Base-by-base conservation (phyloP, 2,329 filamentous ascomycete species). In the Penicillium sp. region DNA sequence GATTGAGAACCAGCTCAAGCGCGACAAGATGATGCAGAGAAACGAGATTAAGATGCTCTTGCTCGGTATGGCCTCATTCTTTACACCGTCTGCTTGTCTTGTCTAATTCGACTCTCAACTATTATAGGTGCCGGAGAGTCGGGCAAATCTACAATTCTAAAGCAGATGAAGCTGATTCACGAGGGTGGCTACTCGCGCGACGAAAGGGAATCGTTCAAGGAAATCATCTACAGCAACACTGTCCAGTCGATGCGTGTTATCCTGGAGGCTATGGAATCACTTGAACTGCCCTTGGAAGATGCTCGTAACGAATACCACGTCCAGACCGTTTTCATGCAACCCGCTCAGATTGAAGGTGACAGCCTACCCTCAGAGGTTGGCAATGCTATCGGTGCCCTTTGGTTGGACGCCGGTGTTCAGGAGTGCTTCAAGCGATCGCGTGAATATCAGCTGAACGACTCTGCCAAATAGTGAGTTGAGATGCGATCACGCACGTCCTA, bases 41-140 rank as follows among this genome's bases (percentile, higher is more conserved):
- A 99, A 99, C 73, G 95, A 99, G 83, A 99, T 99, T 85, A 99
- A 99, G 88, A 98, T 99, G 95, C 86, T 99, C 73, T 87, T 99
- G 75, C 90, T 99, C 75, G 95, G 95, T 97, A 87, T 77, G 89
- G 38, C 29, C 62, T 61, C 31, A 44, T 19, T 53, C n/a, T 41
- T 26, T 31, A 19, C 31, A 5, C 13, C 8, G 19, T 21, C 41
- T 29, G 46, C 44, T 61, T 38, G 38, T 69, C 19, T 66, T 68
- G 65, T 58, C 62, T 55, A 62, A 65, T 50, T 23, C 51, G 5
- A 26, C 26, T 26, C 5, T 26, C 26, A 26, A 13, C 38, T 7
- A 54, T 44, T 48, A 62, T 73, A 96, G 92, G 92, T 86, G 95
- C 95, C 82, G 94, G 95, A 90, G 95, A 99, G 88, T 96, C 92